Conservation (phyloP, 2,329 filamentous ascomycete species). For the Pestalotiopsis sp. region DNA sequence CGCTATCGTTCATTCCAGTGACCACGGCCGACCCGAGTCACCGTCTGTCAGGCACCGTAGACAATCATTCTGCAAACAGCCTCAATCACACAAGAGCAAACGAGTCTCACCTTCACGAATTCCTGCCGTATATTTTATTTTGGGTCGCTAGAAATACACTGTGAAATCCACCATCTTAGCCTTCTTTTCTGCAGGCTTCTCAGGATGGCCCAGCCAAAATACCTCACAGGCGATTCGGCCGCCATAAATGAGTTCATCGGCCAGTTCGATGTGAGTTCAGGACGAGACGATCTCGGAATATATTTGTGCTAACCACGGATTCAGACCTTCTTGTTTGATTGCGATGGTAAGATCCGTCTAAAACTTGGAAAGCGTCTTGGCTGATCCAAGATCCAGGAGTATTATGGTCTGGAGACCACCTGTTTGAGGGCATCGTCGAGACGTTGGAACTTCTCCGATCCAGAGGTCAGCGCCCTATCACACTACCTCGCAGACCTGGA, state of each 20-base stretch:
- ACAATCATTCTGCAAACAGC: neutral
- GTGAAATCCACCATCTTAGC: neutral
- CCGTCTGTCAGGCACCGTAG: neutral
- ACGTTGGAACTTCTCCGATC: constrained; percentile 81
- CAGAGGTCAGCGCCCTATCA: constrained; percentile 62
- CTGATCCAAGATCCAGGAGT: constrained; percentile 58
- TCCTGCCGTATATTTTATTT: neutral
- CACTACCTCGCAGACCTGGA: neutral
- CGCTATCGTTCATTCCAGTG: neutral
- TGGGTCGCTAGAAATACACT: neutral
- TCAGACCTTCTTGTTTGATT: constrained; percentile 92
- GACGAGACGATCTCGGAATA: neutral
- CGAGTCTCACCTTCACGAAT: neutral
- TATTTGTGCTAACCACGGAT: constrained; percentile 17
- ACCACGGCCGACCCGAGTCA: neutral
- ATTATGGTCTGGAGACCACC: constrained; percentile 91
- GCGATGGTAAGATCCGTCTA: constrained; percentile 74
- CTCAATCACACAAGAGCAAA: neutral
- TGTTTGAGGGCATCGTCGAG: constrained; percentile 84
- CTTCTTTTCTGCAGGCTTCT: neutral
- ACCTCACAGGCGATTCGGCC: constrained; percentile 78
- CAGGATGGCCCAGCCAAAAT: constrained; percentile 47
- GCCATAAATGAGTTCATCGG: constrained; percentile 84
- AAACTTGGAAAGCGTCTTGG: neutral
- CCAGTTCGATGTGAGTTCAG: constrained; percentile 79